Evolutionary conservation across 2,329 filamentous ascomycete genomes (phyloP).

Genomic region (Cladosporium sp.): DNA sequence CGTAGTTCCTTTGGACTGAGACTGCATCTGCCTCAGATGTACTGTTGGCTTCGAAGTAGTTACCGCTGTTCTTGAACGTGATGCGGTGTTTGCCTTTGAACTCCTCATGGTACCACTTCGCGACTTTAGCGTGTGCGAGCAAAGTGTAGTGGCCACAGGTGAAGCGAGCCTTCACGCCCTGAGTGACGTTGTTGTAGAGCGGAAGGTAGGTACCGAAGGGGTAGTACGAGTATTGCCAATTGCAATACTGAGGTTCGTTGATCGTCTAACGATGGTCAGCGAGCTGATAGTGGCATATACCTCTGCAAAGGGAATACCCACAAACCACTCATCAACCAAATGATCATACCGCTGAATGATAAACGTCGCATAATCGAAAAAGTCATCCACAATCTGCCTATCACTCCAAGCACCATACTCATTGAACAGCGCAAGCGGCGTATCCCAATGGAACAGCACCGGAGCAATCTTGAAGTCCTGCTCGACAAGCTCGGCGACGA

Average conservation of each 20-base stretch:
- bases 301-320: conserved; percentile 24
- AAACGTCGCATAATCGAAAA: conserved; percentile 43
- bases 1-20: conserved; percentile 37
- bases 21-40: conserved; percentile 38
- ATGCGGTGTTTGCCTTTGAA: conserved; percentile 42
- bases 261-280: conserved; percentile 11
- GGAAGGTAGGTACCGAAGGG: conserved; percentile 47
- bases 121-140: conserved; percentile 43
- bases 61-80: conserved; percentile 42
- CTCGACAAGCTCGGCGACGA: conserved; percentile 47
- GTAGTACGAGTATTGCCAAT: conserved; percentile 45
- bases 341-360: conserved; percentile 44
- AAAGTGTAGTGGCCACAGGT: conserved; percentile 43
- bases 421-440: conserved; percentile 40
- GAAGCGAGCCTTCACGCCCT: conserved; percentile 35
- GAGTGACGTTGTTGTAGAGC: conserved; percentile 45
- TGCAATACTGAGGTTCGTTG: conserved; percentile 22
- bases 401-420: conserved; percentile 45
- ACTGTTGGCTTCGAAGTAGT: conserved; percentile 39
- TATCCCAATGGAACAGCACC: conserved; percentile 52
- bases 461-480: conserved; percentile 49
- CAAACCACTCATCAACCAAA: conserved; percentile 41
- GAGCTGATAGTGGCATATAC: background rate
- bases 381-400: conserved; percentile 42
- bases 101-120: conserved; percentile 49